phyloP scores from a whole-genome alignment of 106 monocot species.

The Acorus gramineus region DNA sequence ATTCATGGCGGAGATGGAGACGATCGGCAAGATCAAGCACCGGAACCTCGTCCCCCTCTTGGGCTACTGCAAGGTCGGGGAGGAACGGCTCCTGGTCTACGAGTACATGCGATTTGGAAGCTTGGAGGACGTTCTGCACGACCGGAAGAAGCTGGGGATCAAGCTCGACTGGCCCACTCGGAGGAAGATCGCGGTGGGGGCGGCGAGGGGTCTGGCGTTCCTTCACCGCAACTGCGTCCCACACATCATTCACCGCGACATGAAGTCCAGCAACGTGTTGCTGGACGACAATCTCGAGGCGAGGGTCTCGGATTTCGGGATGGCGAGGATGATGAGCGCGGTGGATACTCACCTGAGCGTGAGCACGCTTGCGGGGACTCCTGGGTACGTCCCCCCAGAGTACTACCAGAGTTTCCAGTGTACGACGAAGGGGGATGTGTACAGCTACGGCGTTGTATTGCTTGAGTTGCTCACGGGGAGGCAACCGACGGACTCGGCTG shows the following conservation, averaged over 20 bases:
- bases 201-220: constrained; percentile 75
- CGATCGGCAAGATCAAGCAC: constrained; percentile 85
- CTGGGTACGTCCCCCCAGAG: constrained; percentile 87
- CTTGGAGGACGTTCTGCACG: constrained; percentile 70
- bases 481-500: constrained; percentile 59
- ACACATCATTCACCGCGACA: constrained; percentile 96
- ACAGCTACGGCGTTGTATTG: constrained; percentile 84
- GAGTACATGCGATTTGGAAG: constrained; percentile 87
- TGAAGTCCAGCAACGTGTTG: constrained; percentile 94
- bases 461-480: constrained; percentile 75
- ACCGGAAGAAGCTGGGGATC: constrained; percentile 31
- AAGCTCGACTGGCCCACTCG: constrained; percentile 61
- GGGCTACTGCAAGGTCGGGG: constrained; percentile 73
- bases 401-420: constrained; percentile 96
- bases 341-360: constrained; percentile 89
- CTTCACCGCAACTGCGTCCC: constrained; percentile 90
- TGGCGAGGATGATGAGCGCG: constrained; percentile 75
- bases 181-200: constrained; percentile 69
- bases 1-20: constrained; percentile 95
- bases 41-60: constrained; percentile 72
- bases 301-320: constrained; percentile 86
- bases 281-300: constrained; percentile 70
- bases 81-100: constrained; percentile 78
- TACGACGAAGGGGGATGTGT: constrained; percentile 89
- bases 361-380: constrained; percentile 75